phyloP scores from a whole-genome alignment of 1,139 yeast genomes.

The Yarrowia galli region DNA sequence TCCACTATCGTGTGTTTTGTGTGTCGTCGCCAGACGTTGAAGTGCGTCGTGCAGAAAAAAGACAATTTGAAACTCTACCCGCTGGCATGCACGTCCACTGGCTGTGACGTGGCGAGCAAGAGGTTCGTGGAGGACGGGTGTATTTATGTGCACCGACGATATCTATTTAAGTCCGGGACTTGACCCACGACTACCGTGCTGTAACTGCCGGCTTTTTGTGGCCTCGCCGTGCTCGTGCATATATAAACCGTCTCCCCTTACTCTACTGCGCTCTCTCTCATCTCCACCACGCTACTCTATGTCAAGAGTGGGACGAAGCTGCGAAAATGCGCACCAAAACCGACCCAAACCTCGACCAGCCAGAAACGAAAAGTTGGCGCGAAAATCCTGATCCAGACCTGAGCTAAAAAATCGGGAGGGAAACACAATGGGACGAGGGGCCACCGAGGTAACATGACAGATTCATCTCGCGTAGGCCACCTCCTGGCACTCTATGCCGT shows the following conservation, averaged over 20 bases:
- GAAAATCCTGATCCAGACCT: neutral
- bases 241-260: conserved; percentile 6
- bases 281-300: conserved; percentile 25
- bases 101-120: conserved; percentile 23
- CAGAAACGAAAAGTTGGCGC: neutral
- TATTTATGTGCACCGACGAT: no score
- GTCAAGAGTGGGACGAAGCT: conserved; percentile 4
- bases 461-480: no score
- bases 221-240: neutral
- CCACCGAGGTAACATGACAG: no score
- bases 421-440: no score
- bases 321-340: neutral
- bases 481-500: neutral
- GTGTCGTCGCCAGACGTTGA: conserved; percentile 36
- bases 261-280: conserved; percentile 27
- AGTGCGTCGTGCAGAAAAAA: conserved; percentile 37
- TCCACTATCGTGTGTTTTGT: conserved; percentile 32
- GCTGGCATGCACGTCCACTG: conserved; percentile 20
- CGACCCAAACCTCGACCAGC: no score
- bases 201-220: neutral
- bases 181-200: neutral
- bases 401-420: no score
- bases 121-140: no score
- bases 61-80: conserved; percentile 30
- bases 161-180: neutral